These are phyloP conservation scores for Cladosporium sp. DNA, from an alignment of 2,329 filamentous ascomycete species.

Conservation along the genomic window DNA sequence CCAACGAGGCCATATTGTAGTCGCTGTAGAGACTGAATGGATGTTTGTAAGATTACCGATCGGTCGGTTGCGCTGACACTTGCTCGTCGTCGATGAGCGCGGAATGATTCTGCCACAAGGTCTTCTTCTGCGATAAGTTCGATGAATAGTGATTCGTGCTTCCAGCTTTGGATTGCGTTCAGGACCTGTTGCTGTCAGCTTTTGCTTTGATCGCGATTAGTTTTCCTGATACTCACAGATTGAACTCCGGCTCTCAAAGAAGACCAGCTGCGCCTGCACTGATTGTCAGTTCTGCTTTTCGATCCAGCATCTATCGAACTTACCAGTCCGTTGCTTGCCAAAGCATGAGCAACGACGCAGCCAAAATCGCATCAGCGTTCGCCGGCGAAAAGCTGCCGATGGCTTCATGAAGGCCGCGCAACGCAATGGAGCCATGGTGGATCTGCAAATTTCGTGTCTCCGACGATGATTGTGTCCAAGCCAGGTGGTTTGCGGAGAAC, in stretches of 20 bases:
- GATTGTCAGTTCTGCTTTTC: conserved; percentile 20
- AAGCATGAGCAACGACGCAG: conserved; percentile 85
- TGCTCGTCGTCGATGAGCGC: conserved; percentile 21
- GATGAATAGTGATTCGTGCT: conserved; percentile 81
- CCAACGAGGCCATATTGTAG: conserved; percentile 45
- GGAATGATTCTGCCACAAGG: conserved; percentile 26
- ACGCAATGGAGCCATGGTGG: conserved; percentile 80
- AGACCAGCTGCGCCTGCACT: conserved; percentile 80
- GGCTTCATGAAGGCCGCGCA: conserved; percentile 85
- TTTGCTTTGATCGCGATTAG: not conserved
- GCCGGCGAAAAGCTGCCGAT: conserved; percentile 80
- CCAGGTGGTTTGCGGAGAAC: conserved; percentile 91
- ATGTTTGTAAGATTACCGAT: conserved; percentile 38
- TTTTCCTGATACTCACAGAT: conserved; percentile 61
- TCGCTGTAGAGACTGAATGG: conserved; percentile 45
- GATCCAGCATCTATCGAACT: conserved; percentile 40
- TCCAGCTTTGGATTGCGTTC: conserved; percentile 84
- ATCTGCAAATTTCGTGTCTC: conserved; percentile 86
- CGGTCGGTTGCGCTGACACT: conserved; percentile 28
- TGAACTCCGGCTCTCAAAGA: conserved; percentile 89
- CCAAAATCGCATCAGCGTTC: conserved; percentile 88
- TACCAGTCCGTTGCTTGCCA: conserved; percentile 98
- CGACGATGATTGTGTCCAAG: conserved; percentile 81
- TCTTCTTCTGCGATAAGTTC: conserved; percentile 78
- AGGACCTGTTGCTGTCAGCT: conserved; percentile 63